Evolutionary conservation across 192 early-diverging fungal genomes (phyloP).

Genomic region (Fimicolochytrium jonesii): DNA sequence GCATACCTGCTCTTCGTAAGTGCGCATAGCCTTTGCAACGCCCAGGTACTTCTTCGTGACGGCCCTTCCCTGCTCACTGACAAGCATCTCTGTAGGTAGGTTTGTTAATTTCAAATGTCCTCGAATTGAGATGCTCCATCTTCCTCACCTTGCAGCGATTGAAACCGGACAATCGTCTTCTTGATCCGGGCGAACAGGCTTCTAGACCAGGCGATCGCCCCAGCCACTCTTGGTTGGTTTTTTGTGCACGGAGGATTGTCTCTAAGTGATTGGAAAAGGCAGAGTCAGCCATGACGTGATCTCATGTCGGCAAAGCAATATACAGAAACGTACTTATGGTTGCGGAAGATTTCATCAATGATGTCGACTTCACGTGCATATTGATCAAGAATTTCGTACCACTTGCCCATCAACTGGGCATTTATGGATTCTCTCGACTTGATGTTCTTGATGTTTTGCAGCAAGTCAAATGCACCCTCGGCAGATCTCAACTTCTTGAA

Average conservation of each 20-base stretch:
- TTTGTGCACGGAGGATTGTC: constrained; percentile 54
- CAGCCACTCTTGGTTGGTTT: constrained; percentile 60
- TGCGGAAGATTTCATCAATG: constrained; percentile 60
- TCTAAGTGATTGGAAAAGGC: constrained; percentile 22
- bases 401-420: constrained; percentile 63
- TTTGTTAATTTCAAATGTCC: no score
- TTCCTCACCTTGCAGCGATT: constrained; percentile 50
- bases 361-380: constrained; percentile 60
- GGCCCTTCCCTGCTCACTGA: constrained; percentile 51
- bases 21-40: constrained; percentile 57
- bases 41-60: constrained; percentile 59
- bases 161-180: constrained; percentile 62
- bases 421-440: constrained; percentile 57
- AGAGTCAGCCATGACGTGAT: no score
- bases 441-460: constrained; percentile 66
- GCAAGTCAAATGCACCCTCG: constrained; percentile 59
- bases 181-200: constrained; percentile 58
- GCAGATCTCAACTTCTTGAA: constrained; percentile 63
- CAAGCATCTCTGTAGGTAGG: constrained; percentile 60
- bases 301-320: no score
- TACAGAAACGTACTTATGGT: constrained; percentile 47
- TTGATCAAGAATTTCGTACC: constrained; percentile 62
- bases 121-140: not conserved
- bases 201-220: constrained; percentile 56
- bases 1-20: constrained; percentile 53